phyloP scores from a whole-genome alignment of 768 basidiomycete genomes.

The Phlebiopsis flavidoalba region DNA sequence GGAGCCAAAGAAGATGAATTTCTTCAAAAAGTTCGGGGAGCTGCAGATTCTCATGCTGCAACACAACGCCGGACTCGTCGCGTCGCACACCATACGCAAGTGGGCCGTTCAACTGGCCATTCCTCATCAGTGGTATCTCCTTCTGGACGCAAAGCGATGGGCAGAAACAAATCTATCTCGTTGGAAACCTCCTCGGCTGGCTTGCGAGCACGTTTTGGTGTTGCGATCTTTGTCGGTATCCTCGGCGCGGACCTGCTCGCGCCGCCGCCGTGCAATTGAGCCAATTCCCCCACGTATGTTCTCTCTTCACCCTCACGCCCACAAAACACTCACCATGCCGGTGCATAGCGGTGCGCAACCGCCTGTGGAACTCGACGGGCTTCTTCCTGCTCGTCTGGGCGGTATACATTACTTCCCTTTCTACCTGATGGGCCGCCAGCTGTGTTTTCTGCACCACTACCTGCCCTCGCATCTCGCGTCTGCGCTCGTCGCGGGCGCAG shows the following conservation, averaged over 20 bases:
- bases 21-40: conserved; percentile 93
- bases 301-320: background rate
- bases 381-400: conserved; percentile 96
- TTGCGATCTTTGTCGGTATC: conserved; percentile 88
- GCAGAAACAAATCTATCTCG: conserved; percentile 92
- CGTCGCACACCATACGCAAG: conserved; percentile 98
- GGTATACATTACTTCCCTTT: conserved; percentile 93
- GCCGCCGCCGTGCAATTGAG: conserved; percentile 73
- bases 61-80: conserved; percentile 97
- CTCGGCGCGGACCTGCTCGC: conserved; percentile 87
- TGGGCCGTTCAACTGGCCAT: conserved; percentile 97
- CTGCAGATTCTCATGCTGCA: conserved; percentile 94
- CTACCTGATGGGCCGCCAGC: conserved; percentile 95
- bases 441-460: conserved; percentile 98
- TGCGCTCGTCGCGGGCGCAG: conserved; percentile 86
- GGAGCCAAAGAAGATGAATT: conserved; percentile 76
- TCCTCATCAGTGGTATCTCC: conserved; percentile 92
- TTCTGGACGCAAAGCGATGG: conserved; percentile 92
- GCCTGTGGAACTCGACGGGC: conserved; percentile 91
- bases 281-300: conserved; percentile 87
- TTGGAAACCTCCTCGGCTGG: conserved; percentile 93
- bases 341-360: conserved; percentile 77
- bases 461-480: conserved; percentile 94
- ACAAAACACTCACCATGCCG: background rate
- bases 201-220: conserved; percentile 85